A percentile compares a stretch with the other conserved stretches of the same genome.
Conservation (phyloP, 768 basidiomycete species). For the Suillus bovinus region DNA sequence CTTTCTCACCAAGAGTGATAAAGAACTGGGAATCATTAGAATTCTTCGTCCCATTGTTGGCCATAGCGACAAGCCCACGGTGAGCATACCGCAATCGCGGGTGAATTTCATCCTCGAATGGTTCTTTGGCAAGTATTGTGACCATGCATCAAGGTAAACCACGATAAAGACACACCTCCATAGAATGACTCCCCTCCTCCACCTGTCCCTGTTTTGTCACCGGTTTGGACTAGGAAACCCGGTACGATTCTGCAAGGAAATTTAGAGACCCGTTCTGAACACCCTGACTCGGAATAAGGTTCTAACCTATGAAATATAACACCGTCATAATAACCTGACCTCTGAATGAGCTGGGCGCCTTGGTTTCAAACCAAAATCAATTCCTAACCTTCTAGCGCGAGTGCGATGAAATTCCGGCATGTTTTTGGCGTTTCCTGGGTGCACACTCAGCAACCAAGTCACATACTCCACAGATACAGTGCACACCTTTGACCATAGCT, state of each 20-base stretch:
- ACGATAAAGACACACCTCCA: conserved; percentile 55
- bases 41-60: conserved; percentile 83
- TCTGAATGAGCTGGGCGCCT: neutral
- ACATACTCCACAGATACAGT: neutral
- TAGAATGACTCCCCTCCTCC: conserved; percentile 94
- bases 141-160: neutral
- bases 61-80: conserved; percentile 93
- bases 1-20: conserved; percentile 78
- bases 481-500: conserved; percentile 83
- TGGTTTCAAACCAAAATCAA: conserved; percentile 1
- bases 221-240: conserved; percentile 92
- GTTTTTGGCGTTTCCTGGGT: conserved; percentile 91
- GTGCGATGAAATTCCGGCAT: conserved; percentile 86
- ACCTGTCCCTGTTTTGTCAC: conserved; percentile 90
- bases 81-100: conserved; percentile 87
- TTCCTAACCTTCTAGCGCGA: conserved; percentile 85
- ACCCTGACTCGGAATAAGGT: neutral
- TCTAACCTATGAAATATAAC: conserved; percentile 90
- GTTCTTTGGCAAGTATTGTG: conserved; percentile 51
- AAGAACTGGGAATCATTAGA: conserved; percentile 96
- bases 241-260: conserved; percentile 66
- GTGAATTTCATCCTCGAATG: conserved; percentile 93
- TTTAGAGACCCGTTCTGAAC: neutral
- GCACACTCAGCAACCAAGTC: neutral
- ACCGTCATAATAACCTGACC: conserved; percentile 90